These are phyloP conservation scores for Solanum clarkiae DNA, from an alignment of 257 asterid genomes.

Conservation along the genomic window DNA sequence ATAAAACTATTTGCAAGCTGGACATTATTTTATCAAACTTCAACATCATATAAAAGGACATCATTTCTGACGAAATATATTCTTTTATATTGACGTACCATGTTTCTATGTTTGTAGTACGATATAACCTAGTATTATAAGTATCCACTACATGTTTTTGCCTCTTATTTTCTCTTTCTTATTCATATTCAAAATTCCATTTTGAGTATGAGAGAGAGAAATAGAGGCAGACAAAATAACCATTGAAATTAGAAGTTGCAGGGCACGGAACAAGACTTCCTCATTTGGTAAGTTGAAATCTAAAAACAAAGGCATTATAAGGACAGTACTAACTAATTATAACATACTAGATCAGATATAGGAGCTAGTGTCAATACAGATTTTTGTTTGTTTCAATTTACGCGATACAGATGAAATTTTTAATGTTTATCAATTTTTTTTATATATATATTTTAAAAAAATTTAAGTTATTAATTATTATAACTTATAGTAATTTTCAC, in stretches of 20 bases:
- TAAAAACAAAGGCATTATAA: neutral
- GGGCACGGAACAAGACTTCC: conserved; percentile 1
- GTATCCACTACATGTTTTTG: neutral
- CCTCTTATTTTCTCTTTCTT: neutral
- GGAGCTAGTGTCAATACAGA: too few relatives aligned
- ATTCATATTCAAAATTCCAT: neutral
- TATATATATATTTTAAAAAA: too few relatives aligned
- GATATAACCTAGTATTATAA: neutral
- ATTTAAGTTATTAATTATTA: too few relatives aligned
- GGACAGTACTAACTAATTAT: neutral
- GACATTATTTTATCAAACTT: neutral
- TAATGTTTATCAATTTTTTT: too few relatives aligned
- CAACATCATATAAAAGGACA: neutral
- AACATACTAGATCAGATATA: too few relatives aligned
- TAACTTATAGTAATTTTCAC: too few relatives aligned
- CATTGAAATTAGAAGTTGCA: neutral
- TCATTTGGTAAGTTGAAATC: conserved; percentile 15
- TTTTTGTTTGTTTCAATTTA: too few relatives aligned
- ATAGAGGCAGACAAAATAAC: neutral
- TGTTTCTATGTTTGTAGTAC: neutral
- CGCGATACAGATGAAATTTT: too few relatives aligned
- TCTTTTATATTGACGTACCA: neutral
- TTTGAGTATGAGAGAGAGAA: neutral
- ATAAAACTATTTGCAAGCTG: neutral
- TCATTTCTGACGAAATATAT: neutral